Evolutionary conservation across 257 asterid genomes (phyloP).

Genomic region (Asclepias syriaca): DNA sequence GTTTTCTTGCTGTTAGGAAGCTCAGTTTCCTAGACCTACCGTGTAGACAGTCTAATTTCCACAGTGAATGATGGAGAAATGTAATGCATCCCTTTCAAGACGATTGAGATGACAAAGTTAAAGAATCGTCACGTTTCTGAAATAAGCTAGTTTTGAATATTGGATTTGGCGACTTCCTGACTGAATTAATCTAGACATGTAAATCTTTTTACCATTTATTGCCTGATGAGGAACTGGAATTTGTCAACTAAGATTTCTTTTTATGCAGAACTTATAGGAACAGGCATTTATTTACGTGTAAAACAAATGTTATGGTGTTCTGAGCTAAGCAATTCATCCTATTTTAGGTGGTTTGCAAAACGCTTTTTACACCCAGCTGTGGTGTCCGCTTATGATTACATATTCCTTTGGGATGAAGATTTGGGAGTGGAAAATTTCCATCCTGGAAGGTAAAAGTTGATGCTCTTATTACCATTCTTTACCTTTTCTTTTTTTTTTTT

Average conservation of each 20-base stretch:
- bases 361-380: slow-evolving; percentile 89
- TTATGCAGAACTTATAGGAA: background rate
- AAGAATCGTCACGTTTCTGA: background rate
- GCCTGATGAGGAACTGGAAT: background rate
- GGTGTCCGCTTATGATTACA: slow-evolving; percentile 76
- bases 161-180: background rate
- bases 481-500: background rate
- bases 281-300: background rate
- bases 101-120: background rate
- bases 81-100: background rate
- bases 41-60: background rate
- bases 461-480: background rate
- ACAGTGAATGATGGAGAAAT: background rate
- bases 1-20: slow-evolving; percentile 5
- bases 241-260: background rate
- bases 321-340: slow-evolving; percentile 6
- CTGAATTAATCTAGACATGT: background rate
- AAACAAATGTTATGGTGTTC: background rate
- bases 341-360: slow-evolving; percentile 95
- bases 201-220: background rate
- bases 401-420: slow-evolving; percentile 99
- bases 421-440: slow-evolving; percentile 78
- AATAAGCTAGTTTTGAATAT: background rate
- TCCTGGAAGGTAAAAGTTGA: slow-evolving; percentile 68
- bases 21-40: background rate